These are phyloP conservation scores for Xylariaceae sp. DNA, from an alignment of 2,329 filamentous ascomycete genomes.

Conservation along the genomic window DNA sequence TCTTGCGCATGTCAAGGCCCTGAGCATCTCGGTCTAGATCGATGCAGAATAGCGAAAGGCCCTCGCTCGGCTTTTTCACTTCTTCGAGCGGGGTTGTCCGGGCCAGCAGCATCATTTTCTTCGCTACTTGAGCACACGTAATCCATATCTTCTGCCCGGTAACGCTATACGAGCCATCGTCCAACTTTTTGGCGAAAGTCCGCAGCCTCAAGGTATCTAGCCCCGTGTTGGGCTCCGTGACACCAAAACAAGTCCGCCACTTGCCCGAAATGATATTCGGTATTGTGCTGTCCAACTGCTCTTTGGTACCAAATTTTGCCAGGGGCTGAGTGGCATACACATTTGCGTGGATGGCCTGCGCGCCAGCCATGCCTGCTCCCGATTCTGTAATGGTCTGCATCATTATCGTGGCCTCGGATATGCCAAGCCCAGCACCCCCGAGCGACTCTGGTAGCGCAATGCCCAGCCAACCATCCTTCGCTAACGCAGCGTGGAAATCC, in stretches of 20 bases:
- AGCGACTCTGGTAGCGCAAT: slow-evolving; percentile 72
- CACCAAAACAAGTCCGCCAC: slow-evolving; percentile 73
- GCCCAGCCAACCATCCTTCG: slow-evolving; percentile 74
- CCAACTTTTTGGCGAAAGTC: slow-evolving; percentile 55
- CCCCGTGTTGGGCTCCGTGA: slow-evolving; percentile 79
- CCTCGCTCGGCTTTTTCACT: slow-evolving; percentile 66
- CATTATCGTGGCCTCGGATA: slow-evolving; percentile 83
- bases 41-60: slow-evolving; percentile 76
- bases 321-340: slow-evolving; percentile 74
- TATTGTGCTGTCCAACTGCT: slow-evolving; percentile 61
- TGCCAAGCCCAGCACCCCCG: slow-evolving; percentile 70
- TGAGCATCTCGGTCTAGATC: slow-evolving; percentile 61
- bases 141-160: slow-evolving; percentile 88
- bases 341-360: slow-evolving; percentile 60
- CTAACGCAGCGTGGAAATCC: slow-evolving; percentile 71
- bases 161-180: slow-evolving; percentile 59
- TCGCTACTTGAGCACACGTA: slow-evolving; percentile 75
- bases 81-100: slow-evolving; percentile 68
- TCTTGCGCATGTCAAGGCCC: slow-evolving; percentile 62
- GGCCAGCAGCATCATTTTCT: slow-evolving; percentile 78
- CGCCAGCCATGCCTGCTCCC: slow-evolving; percentile 73
- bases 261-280: slow-evolving; percentile 68
- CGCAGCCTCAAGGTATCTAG: slow-evolving; percentile 70
- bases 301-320: slow-evolving; percentile 64
- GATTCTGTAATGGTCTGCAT: slow-evolving; percentile 76